Base-by-base conservation (phyloP, 768 basidiomycete species). In the Mycena epipterygia region DNA sequence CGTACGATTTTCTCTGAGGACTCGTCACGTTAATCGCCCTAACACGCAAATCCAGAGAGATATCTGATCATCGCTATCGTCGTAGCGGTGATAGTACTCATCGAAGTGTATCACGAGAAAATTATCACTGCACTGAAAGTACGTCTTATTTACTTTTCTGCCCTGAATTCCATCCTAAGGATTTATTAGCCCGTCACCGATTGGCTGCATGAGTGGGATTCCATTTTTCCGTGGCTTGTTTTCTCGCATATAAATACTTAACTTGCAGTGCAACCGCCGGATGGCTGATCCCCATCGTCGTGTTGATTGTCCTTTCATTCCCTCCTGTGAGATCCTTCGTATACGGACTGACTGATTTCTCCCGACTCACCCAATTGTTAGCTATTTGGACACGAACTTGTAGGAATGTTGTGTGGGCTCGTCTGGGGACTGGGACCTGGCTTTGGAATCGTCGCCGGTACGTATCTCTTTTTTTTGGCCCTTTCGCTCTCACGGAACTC, bases 331-430 rank as follows among this genome's bases (percentile, higher is more conserved):
- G 73, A 39, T 32, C 37, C 37, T 3, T 35, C 21, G 5, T 11
- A 37, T 37, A 37, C 14, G 6, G 35, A 17, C 2, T 33, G 9
- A 21, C 35, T 4, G 41, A 8, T 23, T 41, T 9, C 12, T 21
- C 21, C 29, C 33, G 23, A 64, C 37, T 21, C 23, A 21, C 23
- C 44, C 46, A 7, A 19, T 41, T 17, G 7, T 13, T 23, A 74
- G 72, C 76, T 86, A 21, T 86, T 86, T 64, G 87, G 87, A 0
- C 85, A 87, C 65, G 87, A 87, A 72, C 78, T 86, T 67, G 78
- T 85, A 19, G 81, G 78, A 33, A 75, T 85, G 52, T 74, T 86
- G 11, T 82, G 83, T 53, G 86, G 86, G 21, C 49, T 86, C 8
- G 81, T 84, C 1, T 87, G 84, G 83, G 84, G 83, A 30, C 73